Conservation (phyloP, 139 green algal genomes). For the Deuterostichococcus epilithicus region DNA sequence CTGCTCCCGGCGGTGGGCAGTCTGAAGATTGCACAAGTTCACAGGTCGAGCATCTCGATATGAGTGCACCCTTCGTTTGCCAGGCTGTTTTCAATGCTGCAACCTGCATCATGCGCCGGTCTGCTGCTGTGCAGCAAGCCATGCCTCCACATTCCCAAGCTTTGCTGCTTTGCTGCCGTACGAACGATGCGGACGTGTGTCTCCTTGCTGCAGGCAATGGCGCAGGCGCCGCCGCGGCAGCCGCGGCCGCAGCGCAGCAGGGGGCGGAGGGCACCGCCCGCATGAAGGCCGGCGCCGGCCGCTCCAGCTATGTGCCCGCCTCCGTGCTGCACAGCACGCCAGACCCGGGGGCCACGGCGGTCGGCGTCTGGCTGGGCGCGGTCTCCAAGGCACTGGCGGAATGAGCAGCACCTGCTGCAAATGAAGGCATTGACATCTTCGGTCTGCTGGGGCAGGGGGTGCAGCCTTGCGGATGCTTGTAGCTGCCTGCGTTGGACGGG, state of each 20-base stretch:
- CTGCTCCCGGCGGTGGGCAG: constrained; percentile 48
- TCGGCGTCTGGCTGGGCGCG: constrained; percentile 53
- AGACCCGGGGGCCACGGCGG: constrained; percentile 68
- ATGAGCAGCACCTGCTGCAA: background rate
- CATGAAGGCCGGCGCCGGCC: constrained; percentile 59
- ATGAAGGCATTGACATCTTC: no score
- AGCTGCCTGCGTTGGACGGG: no score
- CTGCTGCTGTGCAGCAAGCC: no score
- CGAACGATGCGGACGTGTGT: background rate
- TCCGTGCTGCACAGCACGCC: constrained; percentile 27
- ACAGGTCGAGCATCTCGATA: background rate
- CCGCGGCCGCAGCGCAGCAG: constrained; percentile 39
- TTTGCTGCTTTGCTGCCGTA: background rate
- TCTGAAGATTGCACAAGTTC: background rate
- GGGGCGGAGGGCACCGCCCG: constrained; percentile 56
- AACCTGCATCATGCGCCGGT: no score
- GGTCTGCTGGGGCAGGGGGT: no score
- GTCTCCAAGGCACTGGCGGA: constrained; percentile 19
- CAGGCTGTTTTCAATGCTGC: no score
- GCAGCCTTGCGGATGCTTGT: no score
- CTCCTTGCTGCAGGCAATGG: background rate
- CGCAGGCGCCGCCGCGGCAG: constrained; percentile 14
- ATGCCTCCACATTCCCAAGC: no score
- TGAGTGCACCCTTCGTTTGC: background rate
- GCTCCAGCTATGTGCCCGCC: constrained; percentile 59